Evolutionary conservation across 805 yeast genomes (phyloP).

Genomic region (Saturnispora bothae): DNA sequence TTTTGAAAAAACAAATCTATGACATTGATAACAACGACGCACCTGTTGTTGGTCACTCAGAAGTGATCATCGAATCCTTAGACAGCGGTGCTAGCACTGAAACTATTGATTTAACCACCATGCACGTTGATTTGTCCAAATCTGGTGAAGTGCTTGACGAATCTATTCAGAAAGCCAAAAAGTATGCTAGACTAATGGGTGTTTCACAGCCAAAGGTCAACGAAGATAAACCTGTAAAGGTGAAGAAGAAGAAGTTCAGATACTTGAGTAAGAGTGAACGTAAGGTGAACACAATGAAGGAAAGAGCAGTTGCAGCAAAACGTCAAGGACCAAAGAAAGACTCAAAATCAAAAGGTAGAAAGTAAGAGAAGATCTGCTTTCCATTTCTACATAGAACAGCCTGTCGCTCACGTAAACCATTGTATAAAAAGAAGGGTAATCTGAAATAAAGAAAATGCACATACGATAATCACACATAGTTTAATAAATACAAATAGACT

Average conservation of each 20-base stretch:
- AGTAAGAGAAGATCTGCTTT: no score
- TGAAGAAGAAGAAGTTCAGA: conserved; percentile 73
- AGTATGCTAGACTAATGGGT: conserved; percentile 65
- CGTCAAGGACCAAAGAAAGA: conserved; percentile 4
- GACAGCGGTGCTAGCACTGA: conserved; percentile 25
- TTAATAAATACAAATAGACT: no score
- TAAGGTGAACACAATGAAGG: conserved; percentile 37
- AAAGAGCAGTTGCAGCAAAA: conserved; percentile 25
- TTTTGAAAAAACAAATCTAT: conserved; percentile 35
- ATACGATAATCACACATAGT: no score
- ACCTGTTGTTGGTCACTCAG: conserved; percentile 36
- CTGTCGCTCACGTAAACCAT: no score
- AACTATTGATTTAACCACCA: conserved; percentile 29
- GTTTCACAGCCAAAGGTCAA: conserved; percentile 33
- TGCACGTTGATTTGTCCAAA: conserved; percentile 60
- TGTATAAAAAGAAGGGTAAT: not conserved
- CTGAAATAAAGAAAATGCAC: not conserved
- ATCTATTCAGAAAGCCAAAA: conserved; percentile 69
- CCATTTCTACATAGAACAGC: no score
- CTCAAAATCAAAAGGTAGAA: conserved; percentile 19
- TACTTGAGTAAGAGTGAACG: conserved; percentile 78
- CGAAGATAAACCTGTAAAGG: conserved; percentile 22
- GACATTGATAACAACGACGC: conserved; percentile 27
- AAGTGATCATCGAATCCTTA: conserved; percentile 47
- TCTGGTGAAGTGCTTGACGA: conserved; percentile 62